Evolutionary conservation across 495 filamentous ascomycete genomes (phyloP).

Genomic region (Hyaloscypha bicolor): DNA sequence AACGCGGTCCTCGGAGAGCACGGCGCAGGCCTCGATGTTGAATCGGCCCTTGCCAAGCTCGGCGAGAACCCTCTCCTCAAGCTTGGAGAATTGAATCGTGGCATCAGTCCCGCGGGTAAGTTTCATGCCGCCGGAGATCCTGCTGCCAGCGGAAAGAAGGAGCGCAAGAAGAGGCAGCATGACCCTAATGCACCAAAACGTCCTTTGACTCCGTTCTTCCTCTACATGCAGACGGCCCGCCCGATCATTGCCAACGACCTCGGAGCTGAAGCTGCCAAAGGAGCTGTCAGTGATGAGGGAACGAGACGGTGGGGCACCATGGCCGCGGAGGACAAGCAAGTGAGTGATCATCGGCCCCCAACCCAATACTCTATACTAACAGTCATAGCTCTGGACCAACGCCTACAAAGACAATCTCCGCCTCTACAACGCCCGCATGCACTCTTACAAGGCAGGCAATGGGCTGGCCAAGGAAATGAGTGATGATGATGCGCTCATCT

Average conservation of each 20-base stretch:
- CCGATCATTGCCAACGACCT: constrained; percentile 75
- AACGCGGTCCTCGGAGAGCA: constrained; percentile 73
- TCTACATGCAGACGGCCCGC: constrained; percentile 86
- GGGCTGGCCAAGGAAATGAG: constrained; percentile 62
- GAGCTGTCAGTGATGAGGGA: constrained; percentile 80
- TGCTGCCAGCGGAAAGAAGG: constrained; percentile 67
- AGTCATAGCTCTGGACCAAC: constrained; percentile 65
- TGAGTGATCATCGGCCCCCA: constrained; percentile 41
- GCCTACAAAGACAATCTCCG: constrained; percentile 76
- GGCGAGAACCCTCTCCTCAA: constrained; percentile 49
- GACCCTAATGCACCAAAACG: constrained; percentile 96
- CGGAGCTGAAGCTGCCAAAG: constrained; percentile 67
- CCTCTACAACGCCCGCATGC: constrained; percentile 69
- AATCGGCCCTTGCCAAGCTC: constrained; percentile 45
- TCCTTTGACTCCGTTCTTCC: constrained; percentile 89
- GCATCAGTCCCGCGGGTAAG: constrained; percentile 32
- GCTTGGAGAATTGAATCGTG: constrained; percentile 43
- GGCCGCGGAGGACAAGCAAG: constrained; percentile 70
- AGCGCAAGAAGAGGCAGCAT: constrained; percentile 83
- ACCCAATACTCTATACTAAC: constrained; percentile 14
- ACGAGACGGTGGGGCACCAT: constrained; percentile 81
- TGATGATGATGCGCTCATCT: constrained; percentile 57
- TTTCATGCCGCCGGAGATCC: constrained; percentile 34
- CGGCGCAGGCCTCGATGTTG: constrained; percentile 47
- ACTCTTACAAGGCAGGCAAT: constrained; percentile 73